phyloP scores from a whole-genome alignment of 805 yeast genomes.

The Metschnikowia continentalis region DNA sequence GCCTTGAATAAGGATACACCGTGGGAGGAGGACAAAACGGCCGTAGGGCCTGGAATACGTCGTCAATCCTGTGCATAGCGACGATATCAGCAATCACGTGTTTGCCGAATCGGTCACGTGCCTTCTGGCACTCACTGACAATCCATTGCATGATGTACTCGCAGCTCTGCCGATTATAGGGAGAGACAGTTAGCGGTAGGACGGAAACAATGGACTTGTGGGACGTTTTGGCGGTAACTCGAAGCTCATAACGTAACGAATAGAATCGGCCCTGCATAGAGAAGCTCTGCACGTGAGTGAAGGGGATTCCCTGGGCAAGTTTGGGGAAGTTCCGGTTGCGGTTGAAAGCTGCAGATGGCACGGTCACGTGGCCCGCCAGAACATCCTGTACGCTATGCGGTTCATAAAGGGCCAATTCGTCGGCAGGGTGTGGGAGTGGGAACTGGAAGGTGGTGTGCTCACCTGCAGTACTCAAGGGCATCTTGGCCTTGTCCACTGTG shows the following conservation, averaged over 20 bases:
- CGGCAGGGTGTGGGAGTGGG: slow-evolving; percentile 33
- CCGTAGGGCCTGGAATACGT: slow-evolving; percentile 19
- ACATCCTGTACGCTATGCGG: not conserved
- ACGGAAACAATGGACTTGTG: slow-evolving; percentile 47
- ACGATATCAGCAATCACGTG: slow-evolving; percentile 22
- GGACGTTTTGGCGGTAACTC: slow-evolving; percentile 45
- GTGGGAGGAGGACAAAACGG: slow-evolving; percentile 25
- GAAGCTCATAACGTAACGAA: slow-evolving; percentile 48
- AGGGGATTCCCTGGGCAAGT: slow-evolving; percentile 36
- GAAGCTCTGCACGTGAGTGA: slow-evolving; percentile 47
- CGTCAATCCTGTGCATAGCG: slow-evolving; percentile 17
- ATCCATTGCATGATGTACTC: slow-evolving; percentile 52
- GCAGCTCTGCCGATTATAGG: slow-evolving; percentile 47
- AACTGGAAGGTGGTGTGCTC: slow-evolving; percentile 22
- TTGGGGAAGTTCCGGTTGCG: slow-evolving; percentile 22
- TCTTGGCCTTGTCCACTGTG: slow-evolving; percentile 22
- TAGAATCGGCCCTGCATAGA: slow-evolving; percentile 50
- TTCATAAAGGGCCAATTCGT: slow-evolving; percentile 27
- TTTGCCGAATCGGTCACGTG: slow-evolving; percentile 35
- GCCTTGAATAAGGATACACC: slow-evolving; percentile 26
- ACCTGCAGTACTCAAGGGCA: slow-evolving; percentile 26
- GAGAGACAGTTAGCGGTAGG: slow-evolving; percentile 52
- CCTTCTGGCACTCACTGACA: slow-evolving; percentile 46
- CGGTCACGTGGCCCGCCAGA: slow-evolving; percentile 8
- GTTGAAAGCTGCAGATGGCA: slow-evolving; percentile 17